Conservation (phyloP, 345 rosid genomes). For the Balakata baccata region DNA sequence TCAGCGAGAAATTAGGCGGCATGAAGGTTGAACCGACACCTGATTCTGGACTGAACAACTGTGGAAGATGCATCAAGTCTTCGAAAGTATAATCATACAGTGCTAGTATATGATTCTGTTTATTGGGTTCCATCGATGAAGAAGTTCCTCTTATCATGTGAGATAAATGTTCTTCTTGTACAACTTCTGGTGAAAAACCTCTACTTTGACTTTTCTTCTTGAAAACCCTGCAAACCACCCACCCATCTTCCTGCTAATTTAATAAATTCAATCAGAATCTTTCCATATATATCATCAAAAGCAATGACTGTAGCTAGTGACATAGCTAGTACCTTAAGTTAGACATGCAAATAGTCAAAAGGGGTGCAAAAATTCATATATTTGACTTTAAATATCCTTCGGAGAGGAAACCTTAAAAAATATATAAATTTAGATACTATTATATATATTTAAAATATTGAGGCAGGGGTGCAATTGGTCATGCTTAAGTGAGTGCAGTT, state of each 20-base stretch:
- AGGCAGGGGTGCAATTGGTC: too few species aligned
- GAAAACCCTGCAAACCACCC: conserved; percentile 71
- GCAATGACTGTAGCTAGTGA: too few species aligned
- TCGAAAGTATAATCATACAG: conserved; percentile 32
- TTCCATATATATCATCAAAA: too few species aligned
- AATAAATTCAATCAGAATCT: background rate
- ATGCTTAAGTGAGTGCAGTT: too few species aligned
- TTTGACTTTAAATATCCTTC: too few species aligned
- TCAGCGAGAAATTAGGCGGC: conserved; percentile 32
- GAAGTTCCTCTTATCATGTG: conserved; percentile 27
- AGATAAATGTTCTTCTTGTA: conserved; percentile 36
- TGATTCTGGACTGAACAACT: conserved; percentile 72
- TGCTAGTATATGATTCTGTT: conserved; percentile 32
- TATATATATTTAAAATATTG: too few species aligned
- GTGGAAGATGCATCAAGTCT: conserved; percentile 74
- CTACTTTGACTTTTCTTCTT: conserved; percentile 68
- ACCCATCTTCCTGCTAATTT: conserved; percentile 58
- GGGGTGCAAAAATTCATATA: too few species aligned
- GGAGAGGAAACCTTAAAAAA: too few species aligned
- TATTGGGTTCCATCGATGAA: conserved; percentile 24
- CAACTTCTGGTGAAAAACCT: conserved; percentile 47
- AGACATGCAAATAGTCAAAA: too few species aligned
- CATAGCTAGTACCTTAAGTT: too few species aligned
- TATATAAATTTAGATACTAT: too few species aligned
- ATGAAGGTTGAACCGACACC: conserved; percentile 28